Evolutionary conservation across 1,139 yeast species (phyloP).

Genomic region (Petasospora fabianii): DNA sequence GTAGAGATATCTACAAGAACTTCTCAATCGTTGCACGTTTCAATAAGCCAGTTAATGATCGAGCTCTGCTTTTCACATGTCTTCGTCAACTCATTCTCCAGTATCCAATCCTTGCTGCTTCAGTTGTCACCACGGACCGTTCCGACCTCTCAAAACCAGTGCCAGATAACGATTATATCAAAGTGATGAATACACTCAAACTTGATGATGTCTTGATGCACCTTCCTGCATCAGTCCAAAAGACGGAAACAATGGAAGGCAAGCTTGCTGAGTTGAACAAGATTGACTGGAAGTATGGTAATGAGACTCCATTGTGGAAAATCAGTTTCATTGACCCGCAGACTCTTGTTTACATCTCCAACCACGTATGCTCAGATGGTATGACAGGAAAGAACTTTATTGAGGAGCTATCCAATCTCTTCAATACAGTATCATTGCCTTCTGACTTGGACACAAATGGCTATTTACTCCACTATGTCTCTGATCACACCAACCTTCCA

Average conservation of each 20-base stretch:
- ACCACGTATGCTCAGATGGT: slow-evolving; percentile 23
- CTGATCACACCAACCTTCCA: slow-evolving; percentile 9
- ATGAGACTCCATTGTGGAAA: slow-evolving; percentile 19
- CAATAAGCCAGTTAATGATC: slow-evolving; percentile 10
- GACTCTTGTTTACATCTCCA: slow-evolving; percentile 18
- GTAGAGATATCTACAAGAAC: slow-evolving; percentile 21
- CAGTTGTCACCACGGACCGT: slow-evolving; percentile 18
- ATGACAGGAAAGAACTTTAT: slow-evolving; percentile 15
- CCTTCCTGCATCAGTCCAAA: slow-evolving; percentile 9
- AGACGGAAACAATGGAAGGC: slow-evolving; percentile 5
- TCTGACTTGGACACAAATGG: slow-evolving; percentile 5
- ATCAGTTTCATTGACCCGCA: slow-evolving; percentile 16
- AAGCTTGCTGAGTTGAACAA: slow-evolving; percentile 11
- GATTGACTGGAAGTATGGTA: slow-evolving; percentile 17
- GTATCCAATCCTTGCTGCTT: slow-evolving; percentile 18
- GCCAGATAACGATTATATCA: slow-evolving; percentile 19
- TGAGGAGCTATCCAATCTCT: slow-evolving; percentile 10
- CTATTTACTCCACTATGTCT: slow-evolving; percentile 10
- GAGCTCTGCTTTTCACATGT: slow-evolving; percentile 9
- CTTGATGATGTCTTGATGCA: slow-evolving; percentile 16
- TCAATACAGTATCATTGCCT: background rate
- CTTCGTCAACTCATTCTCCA: slow-evolving; percentile 13
- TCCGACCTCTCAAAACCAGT: slow-evolving; percentile 16
- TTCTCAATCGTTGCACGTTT: slow-evolving; percentile 17
- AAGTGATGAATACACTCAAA: slow-evolving; percentile 14